Evolutionary conservation across 345 rosid genomes (phyloP).

Genomic region (Arabidopsis thaliana): DNA sequence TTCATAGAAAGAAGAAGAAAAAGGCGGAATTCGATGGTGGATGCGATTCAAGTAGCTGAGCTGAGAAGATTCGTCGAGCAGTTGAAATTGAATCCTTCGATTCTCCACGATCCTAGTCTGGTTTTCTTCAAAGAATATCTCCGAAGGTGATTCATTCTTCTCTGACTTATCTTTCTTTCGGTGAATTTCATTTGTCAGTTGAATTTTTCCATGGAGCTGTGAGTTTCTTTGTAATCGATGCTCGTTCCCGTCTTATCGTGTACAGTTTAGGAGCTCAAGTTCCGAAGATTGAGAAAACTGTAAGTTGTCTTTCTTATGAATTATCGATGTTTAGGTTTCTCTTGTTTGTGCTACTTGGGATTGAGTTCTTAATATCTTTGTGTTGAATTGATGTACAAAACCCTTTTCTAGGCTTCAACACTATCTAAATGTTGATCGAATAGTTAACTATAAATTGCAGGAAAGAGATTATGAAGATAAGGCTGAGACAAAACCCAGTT

Average conservation of each 20-base stretch:
- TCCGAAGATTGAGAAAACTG: constrained; percentile 57
- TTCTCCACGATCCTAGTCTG: constrained; percentile 67
- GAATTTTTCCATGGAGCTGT: not conserved
- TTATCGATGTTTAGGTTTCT: constrained; percentile 8
- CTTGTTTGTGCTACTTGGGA: not conserved
- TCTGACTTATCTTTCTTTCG: not conserved
- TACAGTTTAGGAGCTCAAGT: constrained; percentile 78
- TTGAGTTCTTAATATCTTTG: not conserved
- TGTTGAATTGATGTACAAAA: constrained; percentile 1
- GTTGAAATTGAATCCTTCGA: constrained; percentile 68
- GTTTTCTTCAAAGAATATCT: constrained; percentile 75
- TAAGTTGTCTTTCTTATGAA: constrained; percentile 41
- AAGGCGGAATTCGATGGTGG: constrained; percentile 37
- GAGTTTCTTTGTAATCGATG: constrained; percentile 29
- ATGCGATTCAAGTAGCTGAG: constrained; percentile 53
- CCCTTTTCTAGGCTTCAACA: not conserved
- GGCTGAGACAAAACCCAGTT: constrained; percentile 48
- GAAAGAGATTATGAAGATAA: constrained; percentile 54
- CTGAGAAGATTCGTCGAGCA: constrained; percentile 53
- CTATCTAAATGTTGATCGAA: not conserved
- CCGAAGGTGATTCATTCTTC: constrained; percentile 48
- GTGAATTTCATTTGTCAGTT: not conserved
- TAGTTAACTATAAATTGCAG: constrained; percentile 31
- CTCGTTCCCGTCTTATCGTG: constrained; percentile 17
- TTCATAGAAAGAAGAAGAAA: no score